Base-by-base conservation (phyloP, 139 green algal genomes). In the Chlorella sp. region DNA sequence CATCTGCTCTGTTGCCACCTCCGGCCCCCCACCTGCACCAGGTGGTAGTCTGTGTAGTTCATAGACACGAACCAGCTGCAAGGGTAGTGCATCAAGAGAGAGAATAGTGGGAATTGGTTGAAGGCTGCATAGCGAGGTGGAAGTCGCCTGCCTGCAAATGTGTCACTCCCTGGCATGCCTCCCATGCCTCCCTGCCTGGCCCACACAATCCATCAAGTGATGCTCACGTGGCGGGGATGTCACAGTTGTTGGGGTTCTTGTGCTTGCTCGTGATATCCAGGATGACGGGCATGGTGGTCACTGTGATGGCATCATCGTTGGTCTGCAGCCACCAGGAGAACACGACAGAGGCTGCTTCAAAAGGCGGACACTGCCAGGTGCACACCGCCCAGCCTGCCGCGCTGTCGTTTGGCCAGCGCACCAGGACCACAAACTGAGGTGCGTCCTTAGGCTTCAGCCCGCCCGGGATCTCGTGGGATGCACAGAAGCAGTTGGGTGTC, bases 61-160 rank as follows among this genome's bases (percentile, higher is more conserved):
- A 82, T 63, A 18, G 55, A 64, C n/a, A 81, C 82, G 75, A 86
- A 86, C 82, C 82, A 86, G 30, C 81, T 86, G 70, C 81, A 64
- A 9, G 4, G 36, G 30, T 0, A 68, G 18, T 36, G 60, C 18
- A 21, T 25, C 3, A 69, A 26, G 39, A 26, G 15, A 56, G 15
- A 30, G 60, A 23, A 41, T 28, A 56, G 21, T 36, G 34, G 17
- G 3, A 3, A 11, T 12, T 28, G 23, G 44, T n/a, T 51, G 44
- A 51, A 16, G 44, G 9, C 44, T 16, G n/a, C n/a, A n/a, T n/a
- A n/a, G n/a, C n/a, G n/a, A n/a, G n/a, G n/a, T n/a, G n/a, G n/a
- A n/a, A n/a, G n/a, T n/a, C n/a, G n/a, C n/a, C n/a, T n/a, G n/a
- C n/a, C n/a, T n/a, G n/a, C n/a, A n/a, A n/a, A n/a, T n/a, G n/a